Evolutionary conservation across 257 asterid genomes (phyloP), one percentile per base, ranked within the genome.

Genomic region (Plantago major): DNA sequence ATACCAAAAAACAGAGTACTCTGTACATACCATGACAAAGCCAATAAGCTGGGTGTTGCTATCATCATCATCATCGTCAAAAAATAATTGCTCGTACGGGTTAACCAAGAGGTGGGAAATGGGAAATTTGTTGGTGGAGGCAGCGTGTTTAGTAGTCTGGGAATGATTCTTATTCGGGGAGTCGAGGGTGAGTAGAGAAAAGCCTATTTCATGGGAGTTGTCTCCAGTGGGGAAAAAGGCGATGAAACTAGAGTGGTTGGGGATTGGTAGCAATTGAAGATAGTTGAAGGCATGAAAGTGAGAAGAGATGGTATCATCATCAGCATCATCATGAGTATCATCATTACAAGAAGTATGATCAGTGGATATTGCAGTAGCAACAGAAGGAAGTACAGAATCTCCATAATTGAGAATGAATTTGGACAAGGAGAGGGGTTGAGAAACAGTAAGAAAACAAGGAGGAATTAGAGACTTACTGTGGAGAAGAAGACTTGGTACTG

Each of bases 1-100:
- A 63, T 79, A 88, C 95, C 98, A 86, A 76, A 42, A 55, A 68
- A 81, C 89, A 50, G 90, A 82, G 71, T 79, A 86, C 55, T 65
- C 46, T 10, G 82, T 73, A 63, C 87, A 81, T 26, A 67, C 95
- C 95, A 88, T 76, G 70, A 86, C 50, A 67, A 79, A 76, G 33
- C 92, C 96, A 71, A 81, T 58, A 26, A 33, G n/a, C n/a, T n/a
- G n/a, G n/a, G n/a, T n/a, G n/a, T n/a, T 59, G 57, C 65, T 9
- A 26, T 17, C 22, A 37, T 13, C 62, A 63, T 10, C 57, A 63
- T 43, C 71, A 60, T n/a, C n/a, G n/a, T n/a, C n/a, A n/a, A n/a
- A n/a, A n/a, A n/a, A n/a, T n/a, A 50, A 50, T 42, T 70, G 72
- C 47, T 56, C 58, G 48, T 67, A 74, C 5, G 79, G 79, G 52